Base-by-base conservation (phyloP, 164 flowering plant genomes). In the Chloranthus sessilifolius region DNA sequence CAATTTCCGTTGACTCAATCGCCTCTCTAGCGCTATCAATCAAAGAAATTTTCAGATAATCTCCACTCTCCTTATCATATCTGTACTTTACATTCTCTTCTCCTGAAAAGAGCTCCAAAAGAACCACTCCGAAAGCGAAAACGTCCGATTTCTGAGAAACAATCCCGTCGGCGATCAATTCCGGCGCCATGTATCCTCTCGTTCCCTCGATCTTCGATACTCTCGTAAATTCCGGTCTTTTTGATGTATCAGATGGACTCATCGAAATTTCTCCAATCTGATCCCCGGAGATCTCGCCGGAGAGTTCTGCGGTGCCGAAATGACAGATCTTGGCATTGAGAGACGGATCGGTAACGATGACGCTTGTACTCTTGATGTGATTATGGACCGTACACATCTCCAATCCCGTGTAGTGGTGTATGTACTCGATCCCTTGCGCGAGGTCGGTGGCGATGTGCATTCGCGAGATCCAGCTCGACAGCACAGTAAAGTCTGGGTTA, bases 101-200 rank as follows among this genome's bases (percentile, higher is more conserved):
- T 0, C 91, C 94, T 0, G 83, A 74, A 15, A 88, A 15, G 4
- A 88, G 74, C 69, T 88, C 96, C 53, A 88, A 26, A 0, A 85
- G 25, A 63, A 88, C 79, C 7, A 85, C 85, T 2, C 94, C 94
- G 48, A 88, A 76, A 1, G 91, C 88, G 65, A 71, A 88, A 38
- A 88, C 83, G 59, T 88, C 96, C 33, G 88, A 59, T 43, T 75
- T 67, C 75, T 73, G 79, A 22, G 88, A 75, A 25, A 68, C 70
- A 20, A 69, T 30, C 3, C 88, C 91, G 26, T 55, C 66, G 8
- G 66, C 21, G 30, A 58, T 64, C 29, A 75, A 79, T 38, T 88
- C 94, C 67, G 88, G 91, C 53, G 94, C 66, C 94, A 85, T 88
- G 80, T 84, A 84, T 0, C 88, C 92, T 43, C 65, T 61, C 41